Percentiles rank a stretch among this genome's conserved stretches.
phyloP scores from a whole-genome alignment of 2,329 filamentous ascomycete species.

The Diaporthe sp. region DNA sequence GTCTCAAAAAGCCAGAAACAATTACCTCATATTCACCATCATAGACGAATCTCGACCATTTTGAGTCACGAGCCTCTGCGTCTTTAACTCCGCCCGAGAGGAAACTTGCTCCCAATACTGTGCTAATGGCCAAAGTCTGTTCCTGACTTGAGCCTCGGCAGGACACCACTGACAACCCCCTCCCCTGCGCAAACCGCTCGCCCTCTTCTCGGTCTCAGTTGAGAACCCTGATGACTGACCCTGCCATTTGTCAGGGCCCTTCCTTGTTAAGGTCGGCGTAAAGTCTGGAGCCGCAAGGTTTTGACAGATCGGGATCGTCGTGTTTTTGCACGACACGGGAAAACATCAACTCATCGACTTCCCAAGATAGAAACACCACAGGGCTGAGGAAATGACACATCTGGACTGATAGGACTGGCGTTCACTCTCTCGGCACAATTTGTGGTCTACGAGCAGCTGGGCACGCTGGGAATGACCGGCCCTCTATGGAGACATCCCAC shows the following conservation, averaged over 20 bases:
- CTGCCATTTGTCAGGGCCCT: constrained; percentile 11
- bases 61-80: constrained; percentile 10
- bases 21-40: constrained; percentile 39
- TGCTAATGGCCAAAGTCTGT: constrained; percentile 26
- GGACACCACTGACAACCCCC: not conserved
- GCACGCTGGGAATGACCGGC: not conserved
- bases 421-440: not conserved
- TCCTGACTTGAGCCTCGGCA: constrained; percentile 29
- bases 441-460: not conserved
- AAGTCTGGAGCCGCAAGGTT: constrained; percentile 28
- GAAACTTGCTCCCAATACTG: constrained; percentile 1
- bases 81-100: constrained; percentile 2
- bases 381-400: constrained; percentile 19
- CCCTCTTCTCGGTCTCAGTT: constrained; percentile 2
- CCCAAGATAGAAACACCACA: constrained; percentile 38
- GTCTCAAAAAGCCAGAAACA: constrained; percentile 6
- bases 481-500: not conserved
- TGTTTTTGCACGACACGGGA: constrained; percentile 19
- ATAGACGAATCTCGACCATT: constrained; percentile 29
- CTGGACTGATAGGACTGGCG: not conserved
- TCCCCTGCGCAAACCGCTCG: constrained; percentile 1
- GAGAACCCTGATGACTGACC: constrained; percentile 20
- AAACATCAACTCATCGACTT: constrained; percentile 16
- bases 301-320: constrained; percentile 33
- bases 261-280: constrained; percentile 16